phyloP scores from a whole-genome alignment of 176 grass and related monocot genomes.

The Oryza glumipatula region DNA sequence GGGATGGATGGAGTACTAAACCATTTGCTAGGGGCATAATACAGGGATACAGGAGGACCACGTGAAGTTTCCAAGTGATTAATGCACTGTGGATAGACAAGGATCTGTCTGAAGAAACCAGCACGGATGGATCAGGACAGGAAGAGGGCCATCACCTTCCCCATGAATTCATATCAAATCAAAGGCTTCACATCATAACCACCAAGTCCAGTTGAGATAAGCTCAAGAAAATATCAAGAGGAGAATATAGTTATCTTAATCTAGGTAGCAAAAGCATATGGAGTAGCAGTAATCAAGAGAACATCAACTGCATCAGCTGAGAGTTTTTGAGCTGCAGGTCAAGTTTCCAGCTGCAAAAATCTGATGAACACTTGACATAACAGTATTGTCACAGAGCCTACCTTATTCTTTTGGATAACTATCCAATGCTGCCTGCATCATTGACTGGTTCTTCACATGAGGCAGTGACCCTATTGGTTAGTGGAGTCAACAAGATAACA shows the following conservation, averaged over 20 bases:
- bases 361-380: background rate
- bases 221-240: background rate
- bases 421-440: background rate
- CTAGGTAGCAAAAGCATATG: background rate
- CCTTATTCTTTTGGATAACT: background rate
- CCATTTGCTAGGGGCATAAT: background rate
- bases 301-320: background rate
- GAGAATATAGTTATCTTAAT: background rate
- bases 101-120: constrained; percentile 18
- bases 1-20: too few species aligned
- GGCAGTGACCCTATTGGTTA: background rate
- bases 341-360: background rate
- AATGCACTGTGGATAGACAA: background rate
- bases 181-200: background rate
- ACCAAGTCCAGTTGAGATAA: constrained; percentile 5
- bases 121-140: background rate
- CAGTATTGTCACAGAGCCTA: background rate
- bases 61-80: background rate
- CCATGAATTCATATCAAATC: constrained; percentile 12
- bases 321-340: background rate
- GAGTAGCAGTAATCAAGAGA: background rate
- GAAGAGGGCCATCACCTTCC: background rate
- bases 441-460: background rate
- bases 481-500: constrained; percentile 4
- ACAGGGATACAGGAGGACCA: background rate